Percentiles rank a stretch among this genome's conserved stretches.
Evolutionary conservation across 2,329 filamentous ascomycete species (phyloP).

Genomic region (Fusarium siculi): DNA sequence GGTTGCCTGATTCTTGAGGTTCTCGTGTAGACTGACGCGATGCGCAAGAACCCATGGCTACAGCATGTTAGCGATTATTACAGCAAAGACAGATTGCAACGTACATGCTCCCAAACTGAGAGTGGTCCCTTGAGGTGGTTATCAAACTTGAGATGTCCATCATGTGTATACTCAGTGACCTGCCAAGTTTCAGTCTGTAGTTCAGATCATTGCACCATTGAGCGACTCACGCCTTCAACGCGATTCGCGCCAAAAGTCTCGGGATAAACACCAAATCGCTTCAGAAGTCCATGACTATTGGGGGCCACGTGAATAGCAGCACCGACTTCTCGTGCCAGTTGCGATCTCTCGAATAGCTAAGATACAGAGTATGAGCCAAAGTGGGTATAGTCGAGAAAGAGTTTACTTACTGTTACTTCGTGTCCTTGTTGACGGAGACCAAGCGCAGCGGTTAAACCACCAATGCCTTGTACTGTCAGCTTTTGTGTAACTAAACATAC

Average conservation of each 20-base stretch:
- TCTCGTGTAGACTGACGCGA: conserved; percentile 61
- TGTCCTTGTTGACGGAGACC: conserved; percentile 61
- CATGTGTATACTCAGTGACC: conserved; percentile 50
- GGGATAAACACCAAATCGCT: conserved; percentile 51
- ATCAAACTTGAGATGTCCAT: conserved; percentile 51
- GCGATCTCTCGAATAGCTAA: conserved; percentile 68
- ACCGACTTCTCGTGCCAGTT: conserved; percentile 65
- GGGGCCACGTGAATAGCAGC: conserved; percentile 72
- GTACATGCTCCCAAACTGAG: conserved; percentile 57
- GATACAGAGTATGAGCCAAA: conserved; percentile 44
- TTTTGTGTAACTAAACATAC: accelerated
- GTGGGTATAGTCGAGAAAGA: background rate
- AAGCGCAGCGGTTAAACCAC: conserved; percentile 60
- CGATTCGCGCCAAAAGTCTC: conserved; percentile 54
- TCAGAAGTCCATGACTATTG: conserved; percentile 68
- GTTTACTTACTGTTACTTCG: conserved; percentile 52
- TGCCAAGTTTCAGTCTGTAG: conserved; percentile 20
- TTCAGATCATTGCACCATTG: accelerated
- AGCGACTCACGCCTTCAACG: conserved; percentile 40
- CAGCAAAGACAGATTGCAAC: accelerated
- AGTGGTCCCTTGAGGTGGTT: conserved; percentile 49
- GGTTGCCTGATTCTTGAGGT: conserved; percentile 58
- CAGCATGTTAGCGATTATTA: background rate
- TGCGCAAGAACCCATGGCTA: conserved; percentile 60
- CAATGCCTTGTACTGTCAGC: conserved; percentile 52